A percentile compares a stretch with the other conserved stretches of the same genome.
These are phyloP conservation scores for Cryptococcus sp. DNA, from an alignment of 1,284 basidiomycete genomes.

Conservation along the genomic window DNA sequence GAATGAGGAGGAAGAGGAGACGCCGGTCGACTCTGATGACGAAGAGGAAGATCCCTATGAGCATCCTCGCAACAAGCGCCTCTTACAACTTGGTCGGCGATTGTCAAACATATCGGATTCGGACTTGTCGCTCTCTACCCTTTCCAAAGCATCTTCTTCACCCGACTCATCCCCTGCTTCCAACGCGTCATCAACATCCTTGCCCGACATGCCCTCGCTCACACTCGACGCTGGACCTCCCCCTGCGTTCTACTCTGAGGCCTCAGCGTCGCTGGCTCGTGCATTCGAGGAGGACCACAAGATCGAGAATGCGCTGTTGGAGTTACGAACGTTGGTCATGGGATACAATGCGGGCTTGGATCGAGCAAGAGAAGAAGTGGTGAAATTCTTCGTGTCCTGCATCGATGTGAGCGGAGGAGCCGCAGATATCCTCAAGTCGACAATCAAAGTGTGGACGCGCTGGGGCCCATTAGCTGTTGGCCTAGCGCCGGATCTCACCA, in stretches of 20 bases:
- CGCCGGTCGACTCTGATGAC: slow-evolving; percentile 42
- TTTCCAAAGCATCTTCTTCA: slow-evolving; percentile 49
- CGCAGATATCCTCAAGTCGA: slow-evolving; percentile 28
- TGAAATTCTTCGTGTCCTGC: slow-evolving; percentile 47
- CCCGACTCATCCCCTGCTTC: slow-evolving; percentile 33
- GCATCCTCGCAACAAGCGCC: slow-evolving; percentile 49
- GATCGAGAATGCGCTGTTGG: slow-evolving; percentile 49
- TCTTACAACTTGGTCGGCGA: slow-evolving; percentile 50
- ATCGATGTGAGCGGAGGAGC: slow-evolving; percentile 30
- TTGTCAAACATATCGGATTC: slow-evolving; percentile 41
- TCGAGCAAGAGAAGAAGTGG: slow-evolving; percentile 47
- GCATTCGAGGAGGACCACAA: slow-evolving; percentile 51
- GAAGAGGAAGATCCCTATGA: slow-evolving; percentile 53
- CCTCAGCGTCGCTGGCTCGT: slow-evolving; percentile 44
- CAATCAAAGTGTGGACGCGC: slow-evolving; percentile 37
- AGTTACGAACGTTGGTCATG: slow-evolving; percentile 51
- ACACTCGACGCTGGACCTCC: slow-evolving; percentile 34
- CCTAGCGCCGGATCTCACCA: slow-evolving; percentile 35
- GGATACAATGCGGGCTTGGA: slow-evolving; percentile 53
- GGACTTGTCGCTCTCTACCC: slow-evolving; percentile 45
- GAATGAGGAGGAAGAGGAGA: slow-evolving; percentile 44
- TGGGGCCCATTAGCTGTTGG: slow-evolving; percentile 44
- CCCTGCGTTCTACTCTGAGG: slow-evolving; percentile 44
- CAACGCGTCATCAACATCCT: slow-evolving; percentile 25
- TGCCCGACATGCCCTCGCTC: slow-evolving; percentile 31